Conservation (phyloP, 179 eudicot genomes). For the Silene vulgaris region DNA sequence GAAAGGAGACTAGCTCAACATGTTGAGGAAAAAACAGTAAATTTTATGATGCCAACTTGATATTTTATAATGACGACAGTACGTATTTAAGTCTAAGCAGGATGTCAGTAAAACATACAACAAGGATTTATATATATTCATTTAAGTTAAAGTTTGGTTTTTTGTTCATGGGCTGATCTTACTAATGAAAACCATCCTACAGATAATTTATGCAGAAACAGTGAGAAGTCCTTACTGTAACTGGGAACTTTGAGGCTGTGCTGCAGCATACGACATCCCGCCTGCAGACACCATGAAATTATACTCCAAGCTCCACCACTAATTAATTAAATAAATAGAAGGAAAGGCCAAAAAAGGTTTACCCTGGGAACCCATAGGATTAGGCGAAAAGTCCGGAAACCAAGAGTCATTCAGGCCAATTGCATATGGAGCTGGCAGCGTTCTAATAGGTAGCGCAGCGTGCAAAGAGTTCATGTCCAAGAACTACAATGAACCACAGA, state of each 20-base stretch:
- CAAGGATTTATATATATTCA: neutral
- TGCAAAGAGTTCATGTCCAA: constrained; percentile 69
- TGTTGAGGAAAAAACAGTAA: too few species aligned
- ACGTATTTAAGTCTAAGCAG: too few species aligned
- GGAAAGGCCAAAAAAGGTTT: constrained; percentile 14
- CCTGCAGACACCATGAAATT: constrained; percentile 38
- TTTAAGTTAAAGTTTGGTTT: neutral
- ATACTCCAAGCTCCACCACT: constrained; percentile 12
- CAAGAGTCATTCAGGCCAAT: constrained; percentile 51
- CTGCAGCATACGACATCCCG: constrained; percentile 49
- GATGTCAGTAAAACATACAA: too few species aligned
- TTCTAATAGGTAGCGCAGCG: constrained; percentile 49
- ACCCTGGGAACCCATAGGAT: constrained; percentile 48
- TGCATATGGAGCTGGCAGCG: constrained; percentile 39
- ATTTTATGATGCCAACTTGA: too few species aligned
- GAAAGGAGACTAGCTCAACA: too few species aligned
- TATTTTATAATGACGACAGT: too few species aligned
- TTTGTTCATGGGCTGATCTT: neutral
- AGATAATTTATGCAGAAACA: neutral
- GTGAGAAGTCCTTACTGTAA: constrained; percentile 46
- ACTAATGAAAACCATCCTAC: too few species aligned
- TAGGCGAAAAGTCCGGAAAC: constrained; percentile 39
- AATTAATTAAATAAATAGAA: neutral
- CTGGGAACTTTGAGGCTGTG: constrained; percentile 43
- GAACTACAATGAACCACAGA: constrained; percentile 38